Conservation (phyloP, 1,139 yeast species). For the Kluyveromyces marxianus region DNA sequence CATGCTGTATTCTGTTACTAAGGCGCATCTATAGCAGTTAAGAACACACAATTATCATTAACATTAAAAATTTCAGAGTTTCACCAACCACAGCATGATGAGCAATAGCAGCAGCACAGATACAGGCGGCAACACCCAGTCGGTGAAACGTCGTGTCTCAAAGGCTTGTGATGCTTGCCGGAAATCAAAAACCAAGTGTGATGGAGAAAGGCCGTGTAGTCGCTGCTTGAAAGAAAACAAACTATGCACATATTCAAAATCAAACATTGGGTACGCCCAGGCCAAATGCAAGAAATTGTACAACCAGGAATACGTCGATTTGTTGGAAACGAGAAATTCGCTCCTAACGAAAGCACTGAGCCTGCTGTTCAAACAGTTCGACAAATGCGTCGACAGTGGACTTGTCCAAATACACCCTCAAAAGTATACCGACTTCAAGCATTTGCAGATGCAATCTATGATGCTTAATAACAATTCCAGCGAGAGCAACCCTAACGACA, state of each 20-base stretch:
- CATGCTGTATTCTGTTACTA: no score
- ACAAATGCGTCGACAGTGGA: constrained; percentile 7
- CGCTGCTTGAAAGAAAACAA: constrained; percentile 12
- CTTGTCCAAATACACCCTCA: constrained; percentile 4
- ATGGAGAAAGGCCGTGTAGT: constrained; percentile 12
- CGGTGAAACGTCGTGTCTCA: constrained; percentile 9
- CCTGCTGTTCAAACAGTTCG: constrained; percentile 7
- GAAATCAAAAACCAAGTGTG: constrained; percentile 13
- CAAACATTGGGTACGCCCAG: constrained; percentile 7
- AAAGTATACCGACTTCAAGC: background rate
- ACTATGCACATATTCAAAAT: constrained; percentile 11
- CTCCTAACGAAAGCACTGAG: constrained; percentile 9
- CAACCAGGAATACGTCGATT: constrained; percentile 12
- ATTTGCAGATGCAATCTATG: constrained; percentile 2
- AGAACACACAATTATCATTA: no score
- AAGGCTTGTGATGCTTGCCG: constrained; percentile 12
- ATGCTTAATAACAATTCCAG: background rate
- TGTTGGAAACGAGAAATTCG: constrained; percentile 11
- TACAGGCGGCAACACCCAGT: background rate
- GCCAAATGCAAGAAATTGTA: constrained; percentile 8
- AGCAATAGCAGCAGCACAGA: no score
- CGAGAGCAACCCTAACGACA: background rate
- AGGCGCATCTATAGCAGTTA: no score
- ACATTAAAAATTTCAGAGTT: no score
- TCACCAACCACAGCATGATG: no score